Evolutionary conservation across 805 yeast species (phyloP).

Genomic region (Sugiyamaella smithiae): DNA sequence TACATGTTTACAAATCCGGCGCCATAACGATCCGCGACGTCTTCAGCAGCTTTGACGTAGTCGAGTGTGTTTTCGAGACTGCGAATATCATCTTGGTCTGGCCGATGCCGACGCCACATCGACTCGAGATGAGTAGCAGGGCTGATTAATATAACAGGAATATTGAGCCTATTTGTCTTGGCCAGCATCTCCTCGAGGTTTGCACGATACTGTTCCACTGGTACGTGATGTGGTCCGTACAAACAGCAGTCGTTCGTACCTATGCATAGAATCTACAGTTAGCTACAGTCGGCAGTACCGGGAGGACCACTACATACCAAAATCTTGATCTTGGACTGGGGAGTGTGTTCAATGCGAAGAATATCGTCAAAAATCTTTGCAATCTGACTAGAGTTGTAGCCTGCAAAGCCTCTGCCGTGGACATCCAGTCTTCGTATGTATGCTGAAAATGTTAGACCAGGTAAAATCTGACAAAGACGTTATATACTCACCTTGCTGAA

Average conservation of each 20-base stretch:
- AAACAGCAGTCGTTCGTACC: slow-evolving; percentile 2
- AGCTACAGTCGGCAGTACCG: not conserved
- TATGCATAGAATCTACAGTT: not conserved
- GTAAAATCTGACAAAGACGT: not conserved
- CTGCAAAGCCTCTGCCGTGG: slow-evolving; percentile 1
- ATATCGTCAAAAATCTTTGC: not conserved
- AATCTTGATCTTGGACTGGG: not conserved
- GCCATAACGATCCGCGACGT: not conserved
- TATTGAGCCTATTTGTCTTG: not conserved
- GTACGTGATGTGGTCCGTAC: not conserved
- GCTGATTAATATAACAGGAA: not conserved
- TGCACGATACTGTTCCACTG: not conserved
- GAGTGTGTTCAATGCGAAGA: not conserved
- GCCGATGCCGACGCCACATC: slow-evolving; percentile 1
- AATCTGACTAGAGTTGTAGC: slow-evolving; percentile 3
- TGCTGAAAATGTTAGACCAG: not conserved
- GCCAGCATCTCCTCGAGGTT: not conserved
- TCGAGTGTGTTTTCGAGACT: not conserved
- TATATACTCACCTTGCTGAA: not conserved
- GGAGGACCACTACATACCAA: not conserved
- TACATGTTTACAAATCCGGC: slow-evolving; percentile 2
- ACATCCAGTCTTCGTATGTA: slow-evolving; percentile 3
- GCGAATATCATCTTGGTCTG: not conserved
- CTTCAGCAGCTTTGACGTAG: slow-evolving; percentile 1
- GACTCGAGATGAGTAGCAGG: slow-evolving; percentile 2